Evolutionary conservation across 352 stramenopile genomes (phyloP).

Genomic region (Phytophthora megakarya): DNA sequence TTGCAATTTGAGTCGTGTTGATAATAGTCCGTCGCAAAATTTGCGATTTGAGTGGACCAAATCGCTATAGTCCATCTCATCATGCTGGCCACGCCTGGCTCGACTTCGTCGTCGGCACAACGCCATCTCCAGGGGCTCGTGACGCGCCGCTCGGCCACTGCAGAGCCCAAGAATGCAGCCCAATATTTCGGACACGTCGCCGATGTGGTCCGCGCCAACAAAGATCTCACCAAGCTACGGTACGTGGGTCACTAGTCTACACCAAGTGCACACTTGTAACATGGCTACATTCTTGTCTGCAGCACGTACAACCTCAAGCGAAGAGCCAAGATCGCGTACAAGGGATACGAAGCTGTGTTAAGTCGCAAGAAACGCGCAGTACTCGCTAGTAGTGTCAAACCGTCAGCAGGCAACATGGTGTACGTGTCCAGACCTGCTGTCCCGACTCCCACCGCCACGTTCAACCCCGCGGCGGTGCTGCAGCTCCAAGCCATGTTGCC

Average conservation of each 20-base stretch:
- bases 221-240: slow-evolving; percentile 57
- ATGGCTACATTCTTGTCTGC: slow-evolving; percentile 16
- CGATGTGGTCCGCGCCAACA: slow-evolving; percentile 56
- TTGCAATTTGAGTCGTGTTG: slow-evolving; percentile 2
- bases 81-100: slow-evolving; percentile 34
- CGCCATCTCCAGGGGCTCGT: slow-evolving; percentile 74
- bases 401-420: slow-evolving; percentile 25
- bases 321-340: slow-evolving; percentile 53
- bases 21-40: slow-evolving; percentile 10
- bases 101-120: slow-evolving; percentile 36
- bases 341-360: slow-evolving; percentile 79
- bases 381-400: slow-evolving; percentile 31
- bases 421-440: slow-evolving; percentile 33
- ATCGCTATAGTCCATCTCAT: no score
- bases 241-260: slow-evolving; percentile 20
- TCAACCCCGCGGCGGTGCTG: slow-evolving; percentile 41
- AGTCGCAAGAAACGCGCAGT: slow-evolving; percentile 69
- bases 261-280: slow-evolving; percentile 5
- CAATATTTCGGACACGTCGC: slow-evolving; percentile 81
- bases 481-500: slow-evolving; percentile 41
- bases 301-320: slow-evolving; percentile 77
- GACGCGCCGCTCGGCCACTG: slow-evolving; percentile 50
- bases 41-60: no score
- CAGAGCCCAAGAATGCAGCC: slow-evolving; percentile 59
- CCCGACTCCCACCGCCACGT: slow-evolving; percentile 18